These are phyloP conservation scores for Cavenderia fasciculata DNA, from an alignment of 78 protist species.

Conservation along the genomic window DNA sequence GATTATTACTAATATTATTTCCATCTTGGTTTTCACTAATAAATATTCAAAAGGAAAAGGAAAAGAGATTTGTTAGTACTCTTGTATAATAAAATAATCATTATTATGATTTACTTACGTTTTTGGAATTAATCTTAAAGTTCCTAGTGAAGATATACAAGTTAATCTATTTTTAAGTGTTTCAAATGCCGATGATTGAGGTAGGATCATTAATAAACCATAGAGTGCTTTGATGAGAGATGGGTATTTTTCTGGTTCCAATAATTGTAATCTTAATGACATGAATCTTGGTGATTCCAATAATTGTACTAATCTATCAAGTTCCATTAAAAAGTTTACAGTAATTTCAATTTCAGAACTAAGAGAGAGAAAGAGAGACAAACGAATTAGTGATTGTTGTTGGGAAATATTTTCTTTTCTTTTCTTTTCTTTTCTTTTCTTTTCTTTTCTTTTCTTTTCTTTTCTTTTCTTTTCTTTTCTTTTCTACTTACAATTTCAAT, in stretches of 20 bases:
- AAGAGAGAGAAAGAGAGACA: not conserved
- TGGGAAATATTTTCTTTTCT: too few relatives aligned
- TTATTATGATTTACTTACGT: conserved; percentile 22
- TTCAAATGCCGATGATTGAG: conserved; percentile 94
- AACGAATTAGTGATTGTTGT: too few relatives aligned
- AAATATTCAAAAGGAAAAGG: not conserved
- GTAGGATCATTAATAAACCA: conserved; percentile 98
- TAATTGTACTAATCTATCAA: conserved; percentile 95
- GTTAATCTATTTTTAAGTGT: conserved; percentile 76
- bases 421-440: too few relatives aligned
- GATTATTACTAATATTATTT: conserved; percentile 36
- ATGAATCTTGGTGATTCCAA: conserved; percentile 96
- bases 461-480: too few relatives aligned
- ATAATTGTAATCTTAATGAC: conserved; percentile 74
- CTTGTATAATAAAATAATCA: not conserved
- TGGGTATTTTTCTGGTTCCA: conserved; percentile 85
- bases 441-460: too few relatives aligned
- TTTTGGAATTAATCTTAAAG: conserved; percentile 53
- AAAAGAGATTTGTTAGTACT: not conserved
- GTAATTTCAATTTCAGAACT: conserved; percentile 87
- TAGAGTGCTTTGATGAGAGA: conserved; percentile 88
- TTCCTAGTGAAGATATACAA: conserved; percentile 77
- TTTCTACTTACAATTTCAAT: conserved; percentile 47
- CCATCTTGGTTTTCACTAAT: conserved; percentile 69
- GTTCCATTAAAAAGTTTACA: conserved; percentile 90